Base-by-base conservation (phyloP, 2,329 filamentous ascomycete genomes). In the Talaromyces amestolkiae region DNA sequence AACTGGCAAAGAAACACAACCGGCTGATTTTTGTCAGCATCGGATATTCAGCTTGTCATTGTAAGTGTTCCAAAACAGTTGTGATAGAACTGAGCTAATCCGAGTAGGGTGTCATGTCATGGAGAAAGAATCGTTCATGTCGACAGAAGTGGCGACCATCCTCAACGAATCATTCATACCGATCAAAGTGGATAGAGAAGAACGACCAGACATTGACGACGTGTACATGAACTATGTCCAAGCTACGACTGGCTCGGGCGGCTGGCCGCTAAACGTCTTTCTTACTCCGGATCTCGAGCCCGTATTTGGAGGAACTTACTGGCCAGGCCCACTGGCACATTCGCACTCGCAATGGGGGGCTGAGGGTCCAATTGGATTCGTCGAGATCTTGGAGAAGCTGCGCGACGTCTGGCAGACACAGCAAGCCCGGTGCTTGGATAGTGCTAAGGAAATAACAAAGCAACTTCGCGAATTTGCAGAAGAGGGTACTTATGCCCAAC, bases 201-300 rank as follows among this genome's bases (percentile, higher is more conserved):
- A 97, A 78, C 88, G 94, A 31, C 94, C 94, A 9, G 93, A 98
- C 74, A 88, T 98, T 69, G 95, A 99, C 74, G 89, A 91, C 68
- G 93, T 98, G 69, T 98, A 98, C 77, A 97, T 97, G 92, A 97
- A 97, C 80, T 99, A 97, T 77, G 90, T 97, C 47, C 93, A 97
- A 76, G 94, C 94, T 1, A 94, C 95, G 11, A 96, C 91, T 66
- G 93, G 91, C 22, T 89, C 87, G 1, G 94, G 93, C 10, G 95
- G 95, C 45, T 98, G 95, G 93, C 95, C 95, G 0, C 81, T 98
- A 67, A 98, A 97, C 74, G 89, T 97, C n/a, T 98, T 99, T 75
- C 85, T 98, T 35, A 99, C 95, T 0, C 93, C 95, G 0, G 89
- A 96, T 70, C 85, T 98, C 31, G 90, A 97, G 73, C 95, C 95